These are phyloP conservation scores for Gymnopilus dilepis DNA, from an alignment of 768 basidiomycete genomes.

Conservation along the genomic window DNA sequence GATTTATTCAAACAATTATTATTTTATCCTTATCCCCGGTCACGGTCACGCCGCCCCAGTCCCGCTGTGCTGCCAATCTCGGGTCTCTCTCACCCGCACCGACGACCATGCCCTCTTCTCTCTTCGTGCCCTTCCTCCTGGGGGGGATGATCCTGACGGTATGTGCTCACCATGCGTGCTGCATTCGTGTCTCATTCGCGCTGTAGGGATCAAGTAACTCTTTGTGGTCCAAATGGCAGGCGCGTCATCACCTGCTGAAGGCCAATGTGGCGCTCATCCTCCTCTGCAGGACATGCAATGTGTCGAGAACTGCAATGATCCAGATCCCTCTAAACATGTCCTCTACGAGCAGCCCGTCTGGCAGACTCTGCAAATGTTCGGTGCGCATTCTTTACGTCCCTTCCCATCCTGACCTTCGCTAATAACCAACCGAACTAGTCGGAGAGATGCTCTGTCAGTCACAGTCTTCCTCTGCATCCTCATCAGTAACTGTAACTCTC, in stretches of 20 bases:
- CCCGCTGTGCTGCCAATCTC: conserved; percentile 15
- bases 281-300: conserved; percentile 90
- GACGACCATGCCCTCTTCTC: conserved; percentile 64
- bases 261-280: conserved; percentile 7
- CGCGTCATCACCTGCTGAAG: conserved; percentile 27
- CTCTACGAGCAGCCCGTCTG: conserved; percentile 95
- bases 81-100: conserved; percentile 21
- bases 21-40: conserved; percentile 22
- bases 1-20: conserved; percentile 5
- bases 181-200: not conserved
- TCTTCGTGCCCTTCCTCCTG: conserved; percentile 81
- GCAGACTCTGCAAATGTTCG: conserved; percentile 91
- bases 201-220: conserved; percentile 79
- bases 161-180: conserved; percentile 16
- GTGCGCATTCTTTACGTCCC: conserved; percentile 45
- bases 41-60: conserved; percentile 28
- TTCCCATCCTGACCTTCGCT: conserved; percentile 24
- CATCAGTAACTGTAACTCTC: conserved; percentile 16
- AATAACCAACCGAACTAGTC: conserved; percentile 53
- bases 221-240: conserved; percentile 87
- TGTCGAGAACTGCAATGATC: conserved; percentile 86
- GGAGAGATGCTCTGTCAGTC: conserved; percentile 93
- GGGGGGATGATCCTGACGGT: conserved; percentile 94
- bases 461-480: conserved; percentile 11
- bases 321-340: conserved; percentile 62